These are phyloP conservation scores for Lipomyces orientalis DNA, from an alignment of 805 yeast species.

Conservation along the genomic window DNA sequence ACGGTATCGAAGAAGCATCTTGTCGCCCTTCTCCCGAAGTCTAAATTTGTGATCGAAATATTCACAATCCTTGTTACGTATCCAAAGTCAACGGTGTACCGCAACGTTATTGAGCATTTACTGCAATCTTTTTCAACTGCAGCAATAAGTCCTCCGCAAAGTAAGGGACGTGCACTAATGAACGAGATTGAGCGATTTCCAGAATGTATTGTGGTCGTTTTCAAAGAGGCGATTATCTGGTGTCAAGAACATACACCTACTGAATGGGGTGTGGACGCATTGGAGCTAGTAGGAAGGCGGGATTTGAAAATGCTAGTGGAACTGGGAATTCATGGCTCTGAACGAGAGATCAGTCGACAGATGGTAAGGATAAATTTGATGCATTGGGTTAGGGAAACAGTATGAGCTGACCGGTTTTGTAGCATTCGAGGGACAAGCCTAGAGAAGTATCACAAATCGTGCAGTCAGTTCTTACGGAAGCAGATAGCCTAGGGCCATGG, in stretches of 20 bases:
- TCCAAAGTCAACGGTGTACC: conserved; percentile 16
- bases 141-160: background rate
- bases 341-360: conserved; percentile 1
- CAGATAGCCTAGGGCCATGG: conserved; percentile 62
- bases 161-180: conserved; percentile 49
- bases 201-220: conserved; percentile 68
- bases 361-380: conserved; percentile 12
- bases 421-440: conserved; percentile 31
- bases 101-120: conserved; percentile 8
- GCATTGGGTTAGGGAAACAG: conserved; percentile 33
- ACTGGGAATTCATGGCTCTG: conserved; percentile 8
- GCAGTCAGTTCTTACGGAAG: conserved; percentile 40
- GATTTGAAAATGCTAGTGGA: conserved; percentile 55
- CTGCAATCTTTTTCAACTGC: conserved; percentile 11
- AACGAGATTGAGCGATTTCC: conserved; percentile 70
- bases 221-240: conserved; percentile 53
- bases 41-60: conserved; percentile 17
- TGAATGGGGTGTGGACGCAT: conserved; percentile 52
- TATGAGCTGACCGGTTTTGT: conserved; percentile 12
- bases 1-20: conserved; percentile 2
- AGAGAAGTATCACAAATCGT: conserved; percentile 54
- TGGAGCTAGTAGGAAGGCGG: conserved; percentile 68
- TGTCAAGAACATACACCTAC: conserved; percentile 61
- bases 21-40: conserved; percentile 11
- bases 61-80: conserved; percentile 14